These are phyloP conservation scores for Fusarium albosuccineum DNA, from an alignment of 2,329 filamentous ascomycete genomes.

Conservation along the genomic window DNA sequence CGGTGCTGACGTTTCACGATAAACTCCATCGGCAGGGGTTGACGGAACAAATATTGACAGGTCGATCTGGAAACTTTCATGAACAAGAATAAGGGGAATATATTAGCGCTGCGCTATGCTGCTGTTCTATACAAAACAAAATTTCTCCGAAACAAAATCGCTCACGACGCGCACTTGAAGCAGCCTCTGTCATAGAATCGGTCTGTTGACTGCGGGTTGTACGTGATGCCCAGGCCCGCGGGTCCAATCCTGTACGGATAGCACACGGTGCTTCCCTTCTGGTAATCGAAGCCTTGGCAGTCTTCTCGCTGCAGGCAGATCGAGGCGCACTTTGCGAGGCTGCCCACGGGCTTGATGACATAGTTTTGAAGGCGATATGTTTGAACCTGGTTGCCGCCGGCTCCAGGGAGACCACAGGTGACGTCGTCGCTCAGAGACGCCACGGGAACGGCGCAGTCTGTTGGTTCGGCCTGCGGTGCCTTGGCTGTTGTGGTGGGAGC, in stretches of 20 bases:
- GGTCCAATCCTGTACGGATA: conserved; percentile 25
- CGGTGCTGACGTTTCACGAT: conserved; percentile 29
- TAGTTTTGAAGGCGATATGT: conserved; percentile 20
- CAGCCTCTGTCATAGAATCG: conserved; percentile 38
- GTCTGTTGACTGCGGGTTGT: conserved; percentile 7
- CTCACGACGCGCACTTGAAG: conserved; percentile 27
- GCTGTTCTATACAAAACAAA: neutral
- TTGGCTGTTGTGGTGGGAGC: conserved; percentile 6
- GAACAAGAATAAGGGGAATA: neutral
- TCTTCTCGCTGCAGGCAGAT: conserved; percentile 27
- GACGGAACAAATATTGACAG: neutral
- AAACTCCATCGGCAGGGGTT: neutral
- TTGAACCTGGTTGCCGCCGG: conserved; percentile 31
- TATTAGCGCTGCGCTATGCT: neutral
- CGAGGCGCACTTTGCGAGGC: conserved; percentile 24
- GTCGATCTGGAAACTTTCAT: neutral
- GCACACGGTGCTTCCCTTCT: conserved; percentile 24
- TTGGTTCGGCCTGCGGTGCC: conserved; percentile 10
- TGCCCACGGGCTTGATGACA: conserved; percentile 34
- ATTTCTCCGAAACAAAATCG: neutral
- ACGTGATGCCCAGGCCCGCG: conserved; percentile 22
- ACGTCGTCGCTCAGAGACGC: conserved; percentile 28
- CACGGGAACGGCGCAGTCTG: conserved; percentile 18
- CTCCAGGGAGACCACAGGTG: conserved; percentile 33
- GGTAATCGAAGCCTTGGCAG: conserved; percentile 34